Conservation (phyloP, 129 eudicot species). For the Pseudognaphalium luteoalbum region DNA sequence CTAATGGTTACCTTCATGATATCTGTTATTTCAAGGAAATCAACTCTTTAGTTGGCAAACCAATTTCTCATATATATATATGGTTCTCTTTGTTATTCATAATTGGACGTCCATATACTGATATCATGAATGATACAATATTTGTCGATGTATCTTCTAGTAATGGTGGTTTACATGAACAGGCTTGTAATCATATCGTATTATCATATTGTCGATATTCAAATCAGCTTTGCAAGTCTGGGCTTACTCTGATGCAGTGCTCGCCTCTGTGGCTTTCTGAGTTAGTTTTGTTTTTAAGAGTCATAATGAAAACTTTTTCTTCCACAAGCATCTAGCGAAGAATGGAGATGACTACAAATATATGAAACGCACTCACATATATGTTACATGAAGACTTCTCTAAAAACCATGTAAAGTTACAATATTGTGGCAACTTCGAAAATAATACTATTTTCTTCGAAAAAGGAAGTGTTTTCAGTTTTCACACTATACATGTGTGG, state of each 20-base stretch:
- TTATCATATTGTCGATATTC: not conserved
- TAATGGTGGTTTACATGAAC: not conserved
- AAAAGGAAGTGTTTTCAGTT: not conserved
- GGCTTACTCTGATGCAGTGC: not conserved
- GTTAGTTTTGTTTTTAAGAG: not conserved
- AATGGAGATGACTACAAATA: constrained; percentile 4
- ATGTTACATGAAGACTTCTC: not conserved
- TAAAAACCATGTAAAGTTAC: not conserved
- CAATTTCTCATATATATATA: not conserved
- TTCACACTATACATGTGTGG: constrained; percentile 8
- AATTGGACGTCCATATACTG: not conserved
- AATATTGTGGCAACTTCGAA: not conserved
- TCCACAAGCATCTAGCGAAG: constrained; percentile 6
- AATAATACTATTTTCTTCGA: not conserved
- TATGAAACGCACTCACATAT: not conserved
- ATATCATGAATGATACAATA: not conserved
- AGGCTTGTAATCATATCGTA: not conserved
- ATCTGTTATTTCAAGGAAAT: not conserved
- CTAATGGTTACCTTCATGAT: not conserved
- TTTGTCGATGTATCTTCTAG: not conserved
- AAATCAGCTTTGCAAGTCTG: not conserved
- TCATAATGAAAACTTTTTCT: not conserved
- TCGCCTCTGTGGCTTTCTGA: not conserved
- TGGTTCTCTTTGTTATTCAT: not conserved
- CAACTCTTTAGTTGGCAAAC: not conserved